Evolutionary conservation across 2,329 filamentous ascomycete species (phyloP).

Genomic region (Colletotrichum musae): DNA sequence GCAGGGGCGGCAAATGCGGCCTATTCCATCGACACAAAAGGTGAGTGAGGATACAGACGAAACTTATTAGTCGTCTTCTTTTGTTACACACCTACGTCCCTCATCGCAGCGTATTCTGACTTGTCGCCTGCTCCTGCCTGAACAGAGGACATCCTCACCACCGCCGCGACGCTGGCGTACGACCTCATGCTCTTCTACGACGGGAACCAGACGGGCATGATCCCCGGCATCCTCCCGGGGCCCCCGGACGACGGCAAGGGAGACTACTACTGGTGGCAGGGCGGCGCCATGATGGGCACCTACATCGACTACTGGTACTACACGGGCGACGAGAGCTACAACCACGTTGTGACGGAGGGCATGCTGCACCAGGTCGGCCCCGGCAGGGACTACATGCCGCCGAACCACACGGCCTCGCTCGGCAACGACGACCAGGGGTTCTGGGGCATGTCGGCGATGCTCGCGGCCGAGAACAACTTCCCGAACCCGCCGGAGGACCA

Average conservation of each 20-base stretch:
- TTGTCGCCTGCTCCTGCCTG: too few species aligned
- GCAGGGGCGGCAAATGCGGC: slow-evolving; percentile 11
- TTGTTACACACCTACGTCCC: too few species aligned
- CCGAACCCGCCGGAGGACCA: slow-evolving; percentile 65
- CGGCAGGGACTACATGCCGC: slow-evolving; percentile 69
- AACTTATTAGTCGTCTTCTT: background rate
- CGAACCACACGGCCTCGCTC: slow-evolving; percentile 64
- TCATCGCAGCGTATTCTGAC: background rate
- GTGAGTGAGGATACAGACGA: background rate
- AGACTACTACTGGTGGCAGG: slow-evolving; percentile 78
- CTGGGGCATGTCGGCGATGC: slow-evolving; percentile 77
- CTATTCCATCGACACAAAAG: slow-evolving; percentile 37
- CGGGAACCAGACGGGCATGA: slow-evolving; percentile 60
- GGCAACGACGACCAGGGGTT: slow-evolving; percentile 78
- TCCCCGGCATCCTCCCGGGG: slow-evolving; percentile 63
- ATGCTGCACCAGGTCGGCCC: slow-evolving; percentile 68
- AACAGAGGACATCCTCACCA: slow-evolving; percentile 55
- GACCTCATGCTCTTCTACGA: slow-evolving; percentile 63
- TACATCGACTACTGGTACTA: slow-evolving; percentile 76
- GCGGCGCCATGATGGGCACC: slow-evolving; percentile 72
- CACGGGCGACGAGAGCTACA: slow-evolving; percentile 72
- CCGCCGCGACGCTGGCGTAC: slow-evolving; percentile 57
- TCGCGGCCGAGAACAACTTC: slow-evolving; percentile 71
- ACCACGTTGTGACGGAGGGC: slow-evolving; percentile 64
- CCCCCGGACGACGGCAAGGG: slow-evolving; percentile 54